phyloP scores from a whole-genome alignment of 805 yeast species.

The Starmerella etchellsii region DNA sequence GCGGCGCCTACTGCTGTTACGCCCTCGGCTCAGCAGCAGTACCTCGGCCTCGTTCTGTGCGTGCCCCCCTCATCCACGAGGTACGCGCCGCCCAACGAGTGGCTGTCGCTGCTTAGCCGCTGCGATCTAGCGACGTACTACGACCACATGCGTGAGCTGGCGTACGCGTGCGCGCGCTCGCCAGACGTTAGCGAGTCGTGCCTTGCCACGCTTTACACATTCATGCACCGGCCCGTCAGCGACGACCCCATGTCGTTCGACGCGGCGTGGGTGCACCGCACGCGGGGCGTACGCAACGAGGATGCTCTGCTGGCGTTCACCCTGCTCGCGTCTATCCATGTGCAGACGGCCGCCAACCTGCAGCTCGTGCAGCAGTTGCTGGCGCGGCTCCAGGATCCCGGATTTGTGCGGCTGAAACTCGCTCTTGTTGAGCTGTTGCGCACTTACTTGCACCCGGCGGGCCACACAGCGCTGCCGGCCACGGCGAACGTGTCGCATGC shows the following conservation, averaged over 20 bases:
- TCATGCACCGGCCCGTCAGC: background rate
- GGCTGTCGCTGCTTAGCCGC: background rate
- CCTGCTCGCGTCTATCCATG: background rate
- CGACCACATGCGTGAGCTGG: background rate
- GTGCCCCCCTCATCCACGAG: background rate
- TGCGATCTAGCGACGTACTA: background rate
- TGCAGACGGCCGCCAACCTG: background rate
- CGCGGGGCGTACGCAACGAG: background rate
- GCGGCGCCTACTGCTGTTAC: no score
- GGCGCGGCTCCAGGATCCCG: background rate
- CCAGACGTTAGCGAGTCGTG: background rate
- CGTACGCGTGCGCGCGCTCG: background rate
- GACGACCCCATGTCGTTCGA: background rate
- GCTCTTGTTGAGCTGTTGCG: background rate
- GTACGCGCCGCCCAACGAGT: no score
- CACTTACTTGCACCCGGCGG: background rate
- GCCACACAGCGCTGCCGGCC: background rate
- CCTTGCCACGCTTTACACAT: background rate
- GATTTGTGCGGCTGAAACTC: background rate
- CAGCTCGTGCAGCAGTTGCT: background rate
- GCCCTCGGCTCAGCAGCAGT: background rate
- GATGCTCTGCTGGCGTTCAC: background rate
- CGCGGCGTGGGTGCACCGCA: background rate
- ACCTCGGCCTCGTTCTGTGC: background rate
- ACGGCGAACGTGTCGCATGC: background rate